A percentile compares a stretch with the other conserved stretches of the same genome.
phyloP scores from a whole-genome alignment of 1,284 basidiomycete genomes.

The Heterobasidion parviporum region DNA sequence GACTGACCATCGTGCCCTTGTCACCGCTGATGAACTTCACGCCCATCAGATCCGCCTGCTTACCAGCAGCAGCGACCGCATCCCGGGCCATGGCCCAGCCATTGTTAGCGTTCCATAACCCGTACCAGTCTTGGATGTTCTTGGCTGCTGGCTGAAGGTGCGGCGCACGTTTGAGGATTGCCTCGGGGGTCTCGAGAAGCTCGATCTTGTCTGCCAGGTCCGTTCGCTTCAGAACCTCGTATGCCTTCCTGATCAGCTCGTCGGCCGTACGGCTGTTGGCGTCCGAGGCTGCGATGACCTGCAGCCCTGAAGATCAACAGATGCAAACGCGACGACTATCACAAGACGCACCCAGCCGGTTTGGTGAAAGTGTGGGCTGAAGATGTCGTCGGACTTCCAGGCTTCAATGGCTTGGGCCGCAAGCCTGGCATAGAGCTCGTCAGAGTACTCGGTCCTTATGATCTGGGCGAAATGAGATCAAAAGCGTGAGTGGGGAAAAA shows the following conservation, averaged over 20 bases:
- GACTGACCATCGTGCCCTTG: not conserved
- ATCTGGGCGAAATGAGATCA: not conserved
- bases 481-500: not conserved
- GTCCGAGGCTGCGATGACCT: not conserved
- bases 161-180: not conserved
- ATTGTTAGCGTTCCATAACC: not conserved
- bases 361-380: not conserved
- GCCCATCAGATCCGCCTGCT: not conserved
- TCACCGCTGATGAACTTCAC: not conserved
- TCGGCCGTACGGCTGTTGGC: not conserved
- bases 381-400: not conserved
- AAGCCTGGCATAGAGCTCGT: not conserved
- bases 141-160: not conserved
- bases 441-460: not conserved
- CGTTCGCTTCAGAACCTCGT: not conserved
- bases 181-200: not conserved
- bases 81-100: not conserved
- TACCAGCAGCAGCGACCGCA: not conserved
- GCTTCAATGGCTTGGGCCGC: not conserved
- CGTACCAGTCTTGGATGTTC: not conserved
- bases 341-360: not conserved
- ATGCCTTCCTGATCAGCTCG: not conserved
- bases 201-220: not conserved
- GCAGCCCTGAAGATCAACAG: not conserved
- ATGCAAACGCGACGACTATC: not conserved